phyloP scores from a whole-genome alignment of 106 monocot species.

The Dioscorea zingiberensis region DNA sequence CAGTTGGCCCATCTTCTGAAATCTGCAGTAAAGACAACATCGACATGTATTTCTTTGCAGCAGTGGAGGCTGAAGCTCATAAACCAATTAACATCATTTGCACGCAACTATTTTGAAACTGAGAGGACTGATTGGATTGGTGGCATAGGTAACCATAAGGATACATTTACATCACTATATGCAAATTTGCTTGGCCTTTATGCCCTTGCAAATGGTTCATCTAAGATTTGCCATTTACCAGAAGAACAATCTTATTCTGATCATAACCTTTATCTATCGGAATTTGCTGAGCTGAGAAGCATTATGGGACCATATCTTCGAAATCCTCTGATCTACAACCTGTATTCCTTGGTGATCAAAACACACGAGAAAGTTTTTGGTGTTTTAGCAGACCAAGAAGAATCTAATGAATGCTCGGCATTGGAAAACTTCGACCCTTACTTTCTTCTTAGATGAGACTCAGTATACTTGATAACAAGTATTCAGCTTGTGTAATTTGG shows the following conservation, averaged over 20 bases:
- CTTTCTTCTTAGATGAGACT: conserved; percentile 65
- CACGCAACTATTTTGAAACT: conserved; percentile 27
- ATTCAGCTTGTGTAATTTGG: too few species aligned
- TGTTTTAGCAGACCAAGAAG: not conserved
- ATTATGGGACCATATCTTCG: conserved; percentile 62
- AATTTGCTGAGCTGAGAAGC: conserved; percentile 28
- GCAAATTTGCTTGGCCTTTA: conserved; percentile 69
- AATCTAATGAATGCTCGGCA: conserved; percentile 12
- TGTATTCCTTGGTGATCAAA: conserved; percentile 45
- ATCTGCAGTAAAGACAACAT: not conserved
- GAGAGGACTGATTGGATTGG: conserved; percentile 76
- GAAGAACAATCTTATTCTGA: not conserved
- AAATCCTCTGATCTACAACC: conserved; percentile 72
- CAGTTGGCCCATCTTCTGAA: not conserved
- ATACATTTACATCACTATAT: conserved; percentile 70
- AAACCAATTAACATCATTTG: conserved; percentile 41
- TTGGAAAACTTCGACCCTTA: conserved; percentile 74
- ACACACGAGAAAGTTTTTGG: conserved; percentile 27
- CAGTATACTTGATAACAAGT: not conserved
- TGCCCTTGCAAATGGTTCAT: conserved; percentile 35
- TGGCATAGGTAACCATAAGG: conserved; percentile 94
- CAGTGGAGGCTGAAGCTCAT: conserved; percentile 54
- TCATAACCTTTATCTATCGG: conserved; percentile 15
- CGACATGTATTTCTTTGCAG: conserved; percentile 23
- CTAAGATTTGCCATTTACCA: not conserved